Evolutionary conservation across 805 yeast genomes (phyloP).

Genomic region (Schwanniomyces vanrijiae): DNA sequence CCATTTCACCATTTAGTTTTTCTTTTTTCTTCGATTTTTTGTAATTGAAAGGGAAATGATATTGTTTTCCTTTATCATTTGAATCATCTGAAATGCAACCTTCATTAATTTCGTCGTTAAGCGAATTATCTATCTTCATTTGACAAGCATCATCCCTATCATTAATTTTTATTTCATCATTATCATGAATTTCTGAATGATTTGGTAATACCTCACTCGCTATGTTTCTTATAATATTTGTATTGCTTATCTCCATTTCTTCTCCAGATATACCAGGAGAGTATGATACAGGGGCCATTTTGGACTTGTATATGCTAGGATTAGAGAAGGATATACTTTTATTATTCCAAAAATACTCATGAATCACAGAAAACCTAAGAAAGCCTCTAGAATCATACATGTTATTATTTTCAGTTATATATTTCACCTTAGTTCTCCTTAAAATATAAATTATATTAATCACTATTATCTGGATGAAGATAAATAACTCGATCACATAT

Average conservation of each 20-base stretch:
- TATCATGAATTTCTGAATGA: background rate
- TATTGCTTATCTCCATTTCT: background rate
- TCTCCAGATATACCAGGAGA: background rate
- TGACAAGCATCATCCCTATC: background rate
- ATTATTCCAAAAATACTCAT: constrained; percentile 11
- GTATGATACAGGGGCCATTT: background rate
- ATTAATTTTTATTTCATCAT: no score
- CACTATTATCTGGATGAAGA: constrained; percentile 6
- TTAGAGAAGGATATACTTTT: background rate
- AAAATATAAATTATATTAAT: constrained; percentile 5
- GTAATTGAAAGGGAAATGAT: background rate
- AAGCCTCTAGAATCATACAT: constrained; percentile 6
- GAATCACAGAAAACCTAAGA: constrained; percentile 8
- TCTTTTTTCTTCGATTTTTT: background rate
- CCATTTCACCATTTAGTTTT: background rate
- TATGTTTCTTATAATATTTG: no score
- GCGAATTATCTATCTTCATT: background rate
- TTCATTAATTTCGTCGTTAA: background rate
- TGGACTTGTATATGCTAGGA: background rate
- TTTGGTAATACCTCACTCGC: no score
- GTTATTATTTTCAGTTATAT: background rate
- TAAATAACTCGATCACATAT: constrained; percentile 7
- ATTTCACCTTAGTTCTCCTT: constrained; percentile 7
- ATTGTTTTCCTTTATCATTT: background rate
- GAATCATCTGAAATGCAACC: background rate